Conservation (phyloP, 805 yeast species). For the Suhomyces sp. region DNA sequence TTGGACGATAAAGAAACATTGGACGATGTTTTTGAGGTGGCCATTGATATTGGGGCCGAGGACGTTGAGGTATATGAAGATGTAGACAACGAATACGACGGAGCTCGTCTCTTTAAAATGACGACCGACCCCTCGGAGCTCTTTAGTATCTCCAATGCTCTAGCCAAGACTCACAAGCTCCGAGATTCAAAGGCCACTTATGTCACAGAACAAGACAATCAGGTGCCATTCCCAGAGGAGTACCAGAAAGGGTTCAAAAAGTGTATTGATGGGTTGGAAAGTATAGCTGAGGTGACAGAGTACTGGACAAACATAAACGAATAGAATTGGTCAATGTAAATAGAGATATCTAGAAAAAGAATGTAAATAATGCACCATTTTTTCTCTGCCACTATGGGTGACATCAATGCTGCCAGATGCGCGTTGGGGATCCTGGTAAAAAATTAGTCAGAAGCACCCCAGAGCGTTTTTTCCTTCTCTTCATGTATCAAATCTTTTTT, state of each 20-base stretch:
- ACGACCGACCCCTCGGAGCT: constrained; percentile 65
- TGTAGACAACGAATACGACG: constrained; percentile 39
- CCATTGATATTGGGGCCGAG: constrained; percentile 76
- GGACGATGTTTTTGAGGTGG: constrained; percentile 71
- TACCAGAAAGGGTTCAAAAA: constrained; percentile 51
- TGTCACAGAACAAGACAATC: constrained; percentile 59
- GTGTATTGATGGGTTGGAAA: constrained; percentile 62
- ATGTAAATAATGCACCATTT: no score
- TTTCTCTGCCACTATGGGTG: constrained; percentile 57
- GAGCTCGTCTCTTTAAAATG: constrained; percentile 38
- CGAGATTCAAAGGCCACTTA: constrained; percentile 71
- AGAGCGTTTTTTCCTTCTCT: no score
- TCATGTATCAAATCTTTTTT: no score
- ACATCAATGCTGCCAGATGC: constrained; percentile 59
- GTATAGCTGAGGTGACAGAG: constrained; percentile 79
- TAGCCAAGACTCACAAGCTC: constrained; percentile 55
- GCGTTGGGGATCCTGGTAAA: no score
- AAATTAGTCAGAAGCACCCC: no score
- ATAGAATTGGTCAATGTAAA: not conserved
- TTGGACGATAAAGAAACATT: constrained; percentile 34
- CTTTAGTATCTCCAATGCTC: constrained; percentile 54
- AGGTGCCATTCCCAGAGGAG: constrained; percentile 54
- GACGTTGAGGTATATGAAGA: constrained; percentile 61
- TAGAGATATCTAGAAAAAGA: not conserved
- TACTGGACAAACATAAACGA: constrained; percentile 64